Evolutionary conservation across 305 asterid species (phyloP).

Genomic region (Fraxinus xanthoxyloides): DNA sequence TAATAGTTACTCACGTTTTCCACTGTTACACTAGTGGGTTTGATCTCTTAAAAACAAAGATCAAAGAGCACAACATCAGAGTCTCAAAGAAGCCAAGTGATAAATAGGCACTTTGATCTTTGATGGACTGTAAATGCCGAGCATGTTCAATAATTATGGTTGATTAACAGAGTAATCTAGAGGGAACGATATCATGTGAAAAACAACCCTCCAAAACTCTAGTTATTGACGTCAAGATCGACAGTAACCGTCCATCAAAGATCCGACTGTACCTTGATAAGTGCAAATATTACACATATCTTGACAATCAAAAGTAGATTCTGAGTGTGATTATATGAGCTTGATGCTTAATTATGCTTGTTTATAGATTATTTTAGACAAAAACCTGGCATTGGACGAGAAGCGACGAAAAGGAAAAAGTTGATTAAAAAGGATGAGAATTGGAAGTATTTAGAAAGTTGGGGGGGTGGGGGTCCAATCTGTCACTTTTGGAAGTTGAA

Average conservation of each 20-base stretch:
- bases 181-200: neutral
- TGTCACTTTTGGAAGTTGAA: neutral
- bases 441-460: neutral
- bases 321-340: neutral
- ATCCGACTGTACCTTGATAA: neutral
- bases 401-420: neutral
- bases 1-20: neutral
- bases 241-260: neutral
- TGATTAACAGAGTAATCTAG: neutral
- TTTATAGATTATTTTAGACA: neutral
- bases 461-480: neutral
- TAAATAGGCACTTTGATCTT: neutral
- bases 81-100: neutral
- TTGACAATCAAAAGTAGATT: neutral
- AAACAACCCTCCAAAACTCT: neutral
- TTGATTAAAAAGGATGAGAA: neutral
- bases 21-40: neutral
- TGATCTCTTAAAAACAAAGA: neutral
- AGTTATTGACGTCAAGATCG: neutral
- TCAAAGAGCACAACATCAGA: neutral
- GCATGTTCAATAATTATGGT: neutral
- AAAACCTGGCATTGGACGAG: neutral
- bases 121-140: neutral
- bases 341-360: neutral
- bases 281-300: neutral